A percentile compares a stretch with the other conserved stretches of the same genome.
phyloP scores from a whole-genome alignment of 2,329 filamentous ascomycete species.

The Aspergillus tanneri region DNA sequence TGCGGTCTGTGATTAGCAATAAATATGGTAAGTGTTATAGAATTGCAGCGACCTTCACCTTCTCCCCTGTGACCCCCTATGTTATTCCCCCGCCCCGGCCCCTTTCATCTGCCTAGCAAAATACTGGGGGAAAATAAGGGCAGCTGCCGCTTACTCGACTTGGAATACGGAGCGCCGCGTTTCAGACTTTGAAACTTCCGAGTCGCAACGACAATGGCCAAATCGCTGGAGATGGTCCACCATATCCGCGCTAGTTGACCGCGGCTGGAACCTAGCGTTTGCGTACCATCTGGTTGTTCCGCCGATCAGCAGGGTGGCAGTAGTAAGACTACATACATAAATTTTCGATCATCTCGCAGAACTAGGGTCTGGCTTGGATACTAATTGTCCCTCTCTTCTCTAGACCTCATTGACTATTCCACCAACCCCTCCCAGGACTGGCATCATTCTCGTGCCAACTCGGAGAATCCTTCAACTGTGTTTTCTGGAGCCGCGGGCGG shows the following conservation, averaged over 20 bases:
- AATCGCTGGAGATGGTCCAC: conserved; percentile 23
- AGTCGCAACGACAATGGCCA: conserved; percentile 6
- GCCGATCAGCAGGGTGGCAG: conserved; percentile 17
- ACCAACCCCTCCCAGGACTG: conserved; percentile 52
- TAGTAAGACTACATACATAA: conserved; percentile 11
- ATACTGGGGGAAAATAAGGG: background rate
- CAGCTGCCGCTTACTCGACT: no score
- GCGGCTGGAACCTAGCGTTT: conserved; percentile 28
- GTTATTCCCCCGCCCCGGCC: background rate
- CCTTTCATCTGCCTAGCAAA: background rate
- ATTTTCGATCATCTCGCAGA: background rate
- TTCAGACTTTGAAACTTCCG: no score
- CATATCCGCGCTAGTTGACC: conserved; percentile 29
- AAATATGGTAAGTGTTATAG: conserved; percentile 62
- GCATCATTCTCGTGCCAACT: conserved; percentile 69
- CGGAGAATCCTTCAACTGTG: conserved; percentile 61
- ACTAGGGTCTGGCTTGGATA: background rate
- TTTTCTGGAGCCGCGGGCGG: conserved; percentile 48
- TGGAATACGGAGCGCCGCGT: no score
- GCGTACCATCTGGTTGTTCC: conserved; percentile 23
- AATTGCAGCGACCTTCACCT: background rate
- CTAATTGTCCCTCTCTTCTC: conserved; percentile 3
- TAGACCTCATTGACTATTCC: conserved; percentile 27
- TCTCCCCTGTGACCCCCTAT: background rate
- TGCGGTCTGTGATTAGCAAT: conserved; percentile 67